Evolutionary conservation across 192 early-diverging fungal genomes (phyloP), one percentile per base, ranked within the genome.

Genomic region (Coemansia sp.): DNA sequence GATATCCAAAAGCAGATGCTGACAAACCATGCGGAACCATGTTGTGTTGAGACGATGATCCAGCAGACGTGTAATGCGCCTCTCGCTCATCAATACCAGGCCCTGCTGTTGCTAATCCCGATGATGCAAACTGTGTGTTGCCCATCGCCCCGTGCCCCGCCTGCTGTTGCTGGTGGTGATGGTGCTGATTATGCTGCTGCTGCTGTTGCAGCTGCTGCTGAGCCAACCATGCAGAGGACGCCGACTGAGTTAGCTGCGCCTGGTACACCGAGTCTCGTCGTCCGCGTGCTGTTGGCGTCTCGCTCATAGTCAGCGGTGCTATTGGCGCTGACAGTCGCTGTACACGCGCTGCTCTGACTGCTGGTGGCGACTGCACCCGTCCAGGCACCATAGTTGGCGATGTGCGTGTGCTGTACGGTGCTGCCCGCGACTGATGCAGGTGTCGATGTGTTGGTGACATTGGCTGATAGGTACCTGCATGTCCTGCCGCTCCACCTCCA

Each of bases 371-470:
- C 53, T 29, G 23, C 26, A 27, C 53, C 26, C 53, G 53, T 29
- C 24, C 27, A 7, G 29, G 24, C 27, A n/a, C 19, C 27, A 54
- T 54, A 29, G 19, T 54, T 6, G 61, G 61, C 14, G 61, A 53
- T 11, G 49, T 37, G 19, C 51, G 61, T 22, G 61, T 62, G 61
- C 61, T 62, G 51, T 62, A 62, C 7, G 61, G 61, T 35, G 51
- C 52, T 39, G 32, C 12, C 11, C 61, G 61, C 22, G 61, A 38
- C 61, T 62, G 61, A 38, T 62, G 61, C 12, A 62, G 26, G 16
- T 62, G 49, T 4, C 35, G 26, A 18, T 22, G 51, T 2, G 16
- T 14, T 14, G 37, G 35, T 5, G 35, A 39, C 4, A n/a, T 23
- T 20, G 38, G 2, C 39, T 43, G 56, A 13, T 29, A 14, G 51